Base-by-base conservation (phyloP, 2,329 filamentous ascomycete species). In the Hypoxylon rubiginosum region DNA sequence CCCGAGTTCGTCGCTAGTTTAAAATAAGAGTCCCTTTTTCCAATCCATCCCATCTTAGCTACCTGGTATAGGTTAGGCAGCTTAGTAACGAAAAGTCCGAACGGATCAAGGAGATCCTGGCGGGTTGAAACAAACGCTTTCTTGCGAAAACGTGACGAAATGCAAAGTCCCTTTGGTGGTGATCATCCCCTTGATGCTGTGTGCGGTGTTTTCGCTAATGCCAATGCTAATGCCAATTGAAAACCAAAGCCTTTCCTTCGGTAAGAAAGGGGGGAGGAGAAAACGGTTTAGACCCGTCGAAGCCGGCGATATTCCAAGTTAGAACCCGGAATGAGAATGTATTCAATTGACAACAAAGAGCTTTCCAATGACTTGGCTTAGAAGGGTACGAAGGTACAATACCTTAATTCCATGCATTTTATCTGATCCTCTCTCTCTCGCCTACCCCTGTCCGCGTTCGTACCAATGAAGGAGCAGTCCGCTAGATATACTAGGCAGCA, bases 401-500 rank as follows among this genome's bases (percentile, higher is more conserved):
- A 4, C 4, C 24, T 8, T 7, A 51, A 21, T 34, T 36, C 17
- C 21, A 24, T 24, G 24, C 19, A 48, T 24, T 24, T 24, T 28
- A 48, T 24, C 45, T 28, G 26, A 32, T 34, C 30, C 30, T 21
- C 49, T 24, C 48, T 64, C 52, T 24, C 48, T 64, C 52, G 61
- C 61, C 17, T 67, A 67, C 53, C 64, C 64, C 45, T 54, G 64
- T 55, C 59, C 39, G 17, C 21, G 21, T 6, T 13, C 9, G 10
- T 13, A 5, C 46, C 24, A 50, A 50, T 50, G 2, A 15, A 19
- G 46, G 46, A 10, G 7, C 19, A 19, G 36, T 17, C 5, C 36
- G 15, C 15, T 7, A 41, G 36, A 17, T 1, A 17, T 1, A n/a
- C 28, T 30, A 36, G 49, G 49, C 46, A 30, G 46, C 46, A 17